These are phyloP conservation scores for Xylariales sp. DNA, from an alignment of 2,329 filamentous ascomycete genomes.

Conservation along the genomic window DNA sequence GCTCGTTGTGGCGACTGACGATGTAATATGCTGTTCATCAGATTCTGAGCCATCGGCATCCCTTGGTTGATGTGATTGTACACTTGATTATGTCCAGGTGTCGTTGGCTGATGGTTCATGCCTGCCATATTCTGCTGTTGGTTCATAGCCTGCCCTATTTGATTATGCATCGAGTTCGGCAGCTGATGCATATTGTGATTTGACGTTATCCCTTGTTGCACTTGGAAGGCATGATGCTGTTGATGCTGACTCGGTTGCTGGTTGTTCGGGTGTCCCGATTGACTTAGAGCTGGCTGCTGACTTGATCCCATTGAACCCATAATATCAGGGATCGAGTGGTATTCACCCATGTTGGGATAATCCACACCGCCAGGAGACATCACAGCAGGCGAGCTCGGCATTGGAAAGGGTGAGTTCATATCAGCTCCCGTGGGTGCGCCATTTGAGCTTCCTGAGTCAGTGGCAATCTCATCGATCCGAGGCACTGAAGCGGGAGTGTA, in stretches of 20 bases:
- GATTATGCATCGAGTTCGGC: constrained; percentile 26
- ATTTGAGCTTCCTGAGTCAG: constrained; percentile 32
- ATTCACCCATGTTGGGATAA: constrained; percentile 43
- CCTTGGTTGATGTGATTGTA: constrained; percentile 15
- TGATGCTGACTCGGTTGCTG: constrained; percentile 18
- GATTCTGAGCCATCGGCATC: constrained; percentile 19
- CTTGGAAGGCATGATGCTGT: constrained; percentile 14
- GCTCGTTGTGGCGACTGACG: constrained; percentile 32
- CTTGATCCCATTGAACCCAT: constrained; percentile 43
- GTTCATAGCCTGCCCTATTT: constrained; percentile 23
- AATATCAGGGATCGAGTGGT: constrained; percentile 45
- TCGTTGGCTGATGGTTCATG: constrained; percentile 27
- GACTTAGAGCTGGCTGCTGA: constrained; percentile 10
- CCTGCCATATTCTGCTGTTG: constrained; percentile 26
- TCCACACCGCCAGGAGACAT: constrained; percentile 47
- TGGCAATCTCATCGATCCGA: constrained; percentile 34
- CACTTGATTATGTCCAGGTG: constrained; percentile 20
- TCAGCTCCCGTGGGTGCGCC: constrained; percentile 31
- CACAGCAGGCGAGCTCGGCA: constrained; percentile 45
- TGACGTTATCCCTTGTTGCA: constrained; percentile 28
- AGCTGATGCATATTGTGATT: constrained; percentile 30
- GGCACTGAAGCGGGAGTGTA: constrained; percentile 32
- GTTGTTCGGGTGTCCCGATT: not conserved
- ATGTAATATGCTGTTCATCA: constrained; percentile 28
- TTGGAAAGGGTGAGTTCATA: constrained; percentile 43